Conservation (phyloP, 2,329 filamentous ascomycete species). For the Helotiales sp. region DNA sequence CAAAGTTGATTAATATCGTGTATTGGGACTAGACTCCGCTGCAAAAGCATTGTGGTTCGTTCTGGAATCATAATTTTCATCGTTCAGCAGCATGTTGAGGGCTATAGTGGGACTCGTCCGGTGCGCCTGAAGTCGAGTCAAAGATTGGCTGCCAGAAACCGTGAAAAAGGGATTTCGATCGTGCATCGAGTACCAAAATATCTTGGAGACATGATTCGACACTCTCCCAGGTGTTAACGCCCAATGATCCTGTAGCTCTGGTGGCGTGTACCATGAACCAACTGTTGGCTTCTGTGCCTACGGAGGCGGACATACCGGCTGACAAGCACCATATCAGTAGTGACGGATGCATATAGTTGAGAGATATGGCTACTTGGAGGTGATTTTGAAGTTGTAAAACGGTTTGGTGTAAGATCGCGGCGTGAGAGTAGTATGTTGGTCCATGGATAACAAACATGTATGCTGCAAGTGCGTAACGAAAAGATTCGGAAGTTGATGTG, state of each 20-base stretch:
- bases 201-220: slow-evolving; percentile 30
- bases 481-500: slow-evolving; percentile 47
- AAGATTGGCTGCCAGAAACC: slow-evolving; percentile 40
- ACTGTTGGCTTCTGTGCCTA: slow-evolving; percentile 36
- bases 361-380: slow-evolving; percentile 37
- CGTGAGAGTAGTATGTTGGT: slow-evolving; percentile 60
- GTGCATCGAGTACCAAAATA: slow-evolving; percentile 43
- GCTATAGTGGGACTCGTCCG: not conserved
- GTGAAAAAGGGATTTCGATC: slow-evolving; percentile 35
- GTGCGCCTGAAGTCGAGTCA: not conserved
- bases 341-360: slow-evolving; percentile 26
- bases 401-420: slow-evolving; percentile 46
- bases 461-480: slow-evolving; percentile 54
- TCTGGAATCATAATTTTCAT: not conserved
- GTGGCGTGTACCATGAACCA: slow-evolving; percentile 43
- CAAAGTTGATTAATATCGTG: not conserved
- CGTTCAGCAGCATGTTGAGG: not conserved
- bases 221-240: slow-evolving; percentile 36
- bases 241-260: slow-evolving; percentile 9
- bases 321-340: slow-evolving; percentile 51
- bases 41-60: not conserved
- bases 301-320: slow-evolving; percentile 48
- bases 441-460: slow-evolving; percentile 61
- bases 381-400: slow-evolving; percentile 43
- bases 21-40: slow-evolving; percentile 28